phyloP scores from a whole-genome alignment of 768 basidiomycete species.

The Tulasnella sp. region DNA sequence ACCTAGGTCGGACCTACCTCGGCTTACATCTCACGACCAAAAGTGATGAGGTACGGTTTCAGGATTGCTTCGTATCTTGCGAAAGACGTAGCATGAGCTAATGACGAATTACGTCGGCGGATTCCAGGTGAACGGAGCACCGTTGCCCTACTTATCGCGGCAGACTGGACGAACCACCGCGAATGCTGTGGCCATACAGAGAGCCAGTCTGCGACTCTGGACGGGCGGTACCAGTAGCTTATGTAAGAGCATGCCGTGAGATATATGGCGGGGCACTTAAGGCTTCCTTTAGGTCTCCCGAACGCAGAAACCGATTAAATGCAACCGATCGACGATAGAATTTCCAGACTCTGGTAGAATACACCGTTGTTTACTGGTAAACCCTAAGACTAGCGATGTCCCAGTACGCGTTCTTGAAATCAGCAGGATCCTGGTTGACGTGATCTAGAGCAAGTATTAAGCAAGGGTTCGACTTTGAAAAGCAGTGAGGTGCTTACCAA shows the following conservation, averaged over 20 bases:
- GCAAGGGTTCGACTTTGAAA: no score
- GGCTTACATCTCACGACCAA: background rate
- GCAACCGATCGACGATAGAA: background rate
- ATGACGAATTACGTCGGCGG: no score
- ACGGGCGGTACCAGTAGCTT: no score
- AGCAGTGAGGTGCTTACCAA: conserved; percentile 17
- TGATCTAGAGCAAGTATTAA: no score
- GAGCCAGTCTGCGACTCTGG: no score
- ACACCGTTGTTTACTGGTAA: conserved; percentile 27
- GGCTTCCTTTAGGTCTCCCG: no score
- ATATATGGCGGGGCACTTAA: no score
- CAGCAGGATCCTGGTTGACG: background rate
- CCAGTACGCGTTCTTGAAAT: conserved; percentile 31
- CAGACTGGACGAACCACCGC: no score
- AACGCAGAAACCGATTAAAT: background rate
- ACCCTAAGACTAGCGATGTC: conserved; percentile 32
- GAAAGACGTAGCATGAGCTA: background rate
- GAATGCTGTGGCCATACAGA: no score
- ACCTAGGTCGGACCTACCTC: background rate
- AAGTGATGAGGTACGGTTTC: background rate
- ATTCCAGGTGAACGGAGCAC: no score
- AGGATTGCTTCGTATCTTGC: background rate
- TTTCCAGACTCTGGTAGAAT: background rate
- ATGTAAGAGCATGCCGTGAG: no score
- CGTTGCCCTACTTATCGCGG: no score